Evolutionary conservation across 108 stramenopile genomes (phyloP), one percentile per base, ranked within the genome.

Genomic region (Nitzschia putrida): DNA sequence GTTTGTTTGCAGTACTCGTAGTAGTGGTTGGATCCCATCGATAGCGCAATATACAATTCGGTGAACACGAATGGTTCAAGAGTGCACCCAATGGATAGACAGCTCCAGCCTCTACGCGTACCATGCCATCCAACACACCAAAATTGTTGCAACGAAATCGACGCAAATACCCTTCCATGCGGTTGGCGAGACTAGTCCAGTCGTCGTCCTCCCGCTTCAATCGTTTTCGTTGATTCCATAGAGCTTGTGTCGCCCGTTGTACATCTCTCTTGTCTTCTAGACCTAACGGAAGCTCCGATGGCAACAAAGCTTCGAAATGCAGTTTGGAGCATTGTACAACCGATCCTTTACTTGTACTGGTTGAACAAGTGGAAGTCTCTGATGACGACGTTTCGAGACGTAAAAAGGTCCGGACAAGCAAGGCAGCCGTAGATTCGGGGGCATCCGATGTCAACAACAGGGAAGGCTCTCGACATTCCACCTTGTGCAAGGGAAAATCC

Each of bases 41-140:
- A 45, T 44, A 90, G 20, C 79, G 75, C 10, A 90, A 44, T 18
- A 87, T 58, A 55, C 85, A 84, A 59, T 88, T 90, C 18, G 89
- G 89, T 10, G 53, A 41, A 73, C 89, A 90, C 2, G 84, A 81
- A 80, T 90, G 89, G 45, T 90, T 90, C 43, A 90, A 52, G n/a
- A 90, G 57, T 21, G 89, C 89, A 3, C 83, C 89, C 23, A 74
- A 56, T 10, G 89, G 89, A 68, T 85, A 90, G 0, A 90, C 80
- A 7, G 80, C 89, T 22, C 76, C 64, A 10, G 72, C 89, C 24
- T 86, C 64, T 13, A 77, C 53, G 20, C 61, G 29, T 16, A 78
- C 73, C 24, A 90, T 56, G 3, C 64, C 53, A 73, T 90, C 69
- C 2, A 74, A 55, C 39, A 90, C 80, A 6, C 85, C 89, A 78